These are phyloP conservation scores for Dictyostelium firmibasis DNA, from an alignment of 78 protist species.

Conservation along the genomic window DNA sequence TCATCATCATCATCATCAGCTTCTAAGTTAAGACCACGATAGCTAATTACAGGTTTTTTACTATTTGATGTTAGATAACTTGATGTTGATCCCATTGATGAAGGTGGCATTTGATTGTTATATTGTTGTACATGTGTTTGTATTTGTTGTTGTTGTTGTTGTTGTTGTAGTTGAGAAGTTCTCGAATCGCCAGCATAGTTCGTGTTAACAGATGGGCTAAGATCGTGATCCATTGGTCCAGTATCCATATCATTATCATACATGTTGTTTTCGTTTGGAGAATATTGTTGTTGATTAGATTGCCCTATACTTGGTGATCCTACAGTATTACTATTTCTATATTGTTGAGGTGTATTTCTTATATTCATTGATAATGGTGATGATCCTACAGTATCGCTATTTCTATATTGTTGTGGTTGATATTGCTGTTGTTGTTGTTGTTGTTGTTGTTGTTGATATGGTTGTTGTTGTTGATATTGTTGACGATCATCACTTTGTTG, in stretches of 20 bases:
- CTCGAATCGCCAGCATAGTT: neutral
- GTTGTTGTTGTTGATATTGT: neutral
- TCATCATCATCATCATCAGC: slow-evolving; percentile 34
- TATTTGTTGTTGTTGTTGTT: slow-evolving; percentile 14
- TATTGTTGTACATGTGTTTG: neutral
- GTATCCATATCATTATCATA: neutral
- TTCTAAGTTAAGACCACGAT: neutral
- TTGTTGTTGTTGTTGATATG: neutral
- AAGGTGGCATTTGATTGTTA: neutral
- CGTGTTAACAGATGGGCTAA: neutral
- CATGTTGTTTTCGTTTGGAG: neutral
- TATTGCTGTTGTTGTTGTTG: neutral
- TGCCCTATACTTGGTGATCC: neutral
- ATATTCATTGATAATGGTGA: neutral
- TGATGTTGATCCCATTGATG: slow-evolving; percentile 15
- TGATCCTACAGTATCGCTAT: neutral
- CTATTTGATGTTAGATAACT: neutral
- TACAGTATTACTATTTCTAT: neutral
- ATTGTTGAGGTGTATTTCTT: neutral
- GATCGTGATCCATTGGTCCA: neutral
- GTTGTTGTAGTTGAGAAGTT: slow-evolving; percentile 18
- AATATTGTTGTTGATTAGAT: neutral
- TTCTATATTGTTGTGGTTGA: neutral
- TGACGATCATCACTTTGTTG: neutral
- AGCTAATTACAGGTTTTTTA: neutral